phyloP scores from a whole-genome alignment of 768 basidiomycete species.

The Astraeus odoratus region DNA sequence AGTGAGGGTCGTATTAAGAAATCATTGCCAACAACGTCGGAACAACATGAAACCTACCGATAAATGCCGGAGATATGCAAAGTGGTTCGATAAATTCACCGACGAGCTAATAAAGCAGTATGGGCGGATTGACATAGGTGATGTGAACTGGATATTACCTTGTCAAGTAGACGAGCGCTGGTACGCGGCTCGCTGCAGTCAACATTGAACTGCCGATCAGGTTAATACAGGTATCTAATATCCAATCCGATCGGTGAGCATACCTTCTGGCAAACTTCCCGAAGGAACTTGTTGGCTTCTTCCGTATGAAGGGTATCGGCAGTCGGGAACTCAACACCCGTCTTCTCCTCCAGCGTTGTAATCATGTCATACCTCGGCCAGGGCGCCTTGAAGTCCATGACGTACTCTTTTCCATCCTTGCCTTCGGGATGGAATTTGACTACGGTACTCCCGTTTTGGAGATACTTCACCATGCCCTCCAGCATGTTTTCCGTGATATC shows the following conservation, averaged over 20 bases:
- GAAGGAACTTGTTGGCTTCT: conserved; percentile 83
- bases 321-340: conserved; percentile 86
- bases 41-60: conserved; percentile 43
- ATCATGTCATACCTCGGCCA: conserved; percentile 99
- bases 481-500: conserved; percentile 90
- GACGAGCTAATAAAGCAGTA: conserved; percentile 57
- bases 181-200: conserved; percentile 96
- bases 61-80: conserved; percentile 95
- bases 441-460: conserved; percentile 76
- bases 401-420: conserved; percentile 68
- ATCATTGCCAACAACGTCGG: conserved; percentile 1
- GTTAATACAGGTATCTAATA: not conserved
- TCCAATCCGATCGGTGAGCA: not conserved
- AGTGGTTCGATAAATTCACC: conserved; percentile 97
- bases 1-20: not conserved
- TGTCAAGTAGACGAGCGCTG: conserved; percentile 91
- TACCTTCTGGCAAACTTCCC: conserved; percentile 81
- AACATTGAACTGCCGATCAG: conserved; percentile 68
- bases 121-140: not conserved
- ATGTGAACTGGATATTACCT: conserved; percentile 47
- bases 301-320: conserved; percentile 84
- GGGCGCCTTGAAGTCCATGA: conserved; percentile 84
- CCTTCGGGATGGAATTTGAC: conserved; percentile 90
- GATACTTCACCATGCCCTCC: conserved; percentile 82
- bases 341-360: conserved; percentile 88